A percentile compares a stretch with the other conserved stretches of the same genome.
These are phyloP conservation scores for Calonectria ilicicola DNA, from an alignment of 2,329 filamentous ascomycete species.

Conservation along the genomic window DNA sequence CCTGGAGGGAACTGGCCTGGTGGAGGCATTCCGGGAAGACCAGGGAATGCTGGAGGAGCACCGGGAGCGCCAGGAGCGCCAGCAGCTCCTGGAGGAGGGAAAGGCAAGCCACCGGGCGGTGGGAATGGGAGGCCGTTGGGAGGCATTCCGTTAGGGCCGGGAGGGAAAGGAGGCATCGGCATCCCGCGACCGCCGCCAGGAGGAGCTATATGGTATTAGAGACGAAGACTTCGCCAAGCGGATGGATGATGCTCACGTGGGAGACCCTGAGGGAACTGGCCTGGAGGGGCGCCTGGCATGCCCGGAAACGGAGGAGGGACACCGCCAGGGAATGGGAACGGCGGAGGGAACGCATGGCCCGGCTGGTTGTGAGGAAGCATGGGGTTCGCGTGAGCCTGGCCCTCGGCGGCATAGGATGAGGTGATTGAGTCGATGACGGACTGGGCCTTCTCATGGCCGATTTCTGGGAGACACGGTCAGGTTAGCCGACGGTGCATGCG, in stretches of 20 bases:
- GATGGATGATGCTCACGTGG: conserved; percentile 62
- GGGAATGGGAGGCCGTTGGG: conserved; percentile 54
- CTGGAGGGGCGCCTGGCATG: conserved; percentile 57
- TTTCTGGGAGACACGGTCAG: conserved; percentile 68
- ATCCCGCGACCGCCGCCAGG: conserved; percentile 66
- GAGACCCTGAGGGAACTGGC: conserved; percentile 54
- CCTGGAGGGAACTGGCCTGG: conserved; percentile 58
- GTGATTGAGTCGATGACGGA: conserved; percentile 99
- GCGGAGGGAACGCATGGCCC: conserved; percentile 62
- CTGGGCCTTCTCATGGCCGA: conserved; percentile 98
- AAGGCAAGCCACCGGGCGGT: conserved; percentile 44
- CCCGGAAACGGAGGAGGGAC: conserved; percentile 71
- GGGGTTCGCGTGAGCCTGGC: conserved; percentile 86
- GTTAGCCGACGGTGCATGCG: conserved; percentile 15
- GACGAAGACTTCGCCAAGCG: neutral
- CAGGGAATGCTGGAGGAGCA: conserved; percentile 47
- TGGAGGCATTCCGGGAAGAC: conserved; percentile 53
- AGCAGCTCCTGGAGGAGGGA: conserved; percentile 53
- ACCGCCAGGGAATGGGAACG: conserved; percentile 72
- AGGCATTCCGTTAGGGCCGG: conserved; percentile 58
- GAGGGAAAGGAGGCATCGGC: conserved; percentile 58
- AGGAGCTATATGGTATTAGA: conserved; percentile 50
- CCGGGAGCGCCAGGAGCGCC: conserved; percentile 42
- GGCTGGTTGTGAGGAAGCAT: conserved; percentile 81
- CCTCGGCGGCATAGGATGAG: conserved; percentile 93